A percentile compares a stretch with the other conserved stretches of the same genome.
Conservation (phyloP, 306 rosid genomes). For the Lablab purpureus region DNA sequence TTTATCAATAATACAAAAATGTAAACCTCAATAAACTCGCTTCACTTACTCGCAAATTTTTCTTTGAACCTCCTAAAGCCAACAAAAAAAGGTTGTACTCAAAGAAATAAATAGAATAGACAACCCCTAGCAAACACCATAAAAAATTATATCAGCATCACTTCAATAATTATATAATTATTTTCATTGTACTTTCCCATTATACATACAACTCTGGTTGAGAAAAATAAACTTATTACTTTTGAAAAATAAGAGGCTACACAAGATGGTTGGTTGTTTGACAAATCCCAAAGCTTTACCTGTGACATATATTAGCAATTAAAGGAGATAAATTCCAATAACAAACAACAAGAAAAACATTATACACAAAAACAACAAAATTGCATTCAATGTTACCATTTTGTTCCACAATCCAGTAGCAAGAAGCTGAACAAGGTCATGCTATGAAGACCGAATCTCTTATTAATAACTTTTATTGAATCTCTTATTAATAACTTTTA, state of each 20-base stretch:
- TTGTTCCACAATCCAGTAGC: constrained; percentile 89
- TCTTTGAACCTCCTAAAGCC: constrained; percentile 90
- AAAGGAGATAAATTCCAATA: constrained; percentile 30
- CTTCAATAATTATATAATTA: not conserved
- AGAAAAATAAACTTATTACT: constrained; percentile 58
- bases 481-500: too few relatives aligned
- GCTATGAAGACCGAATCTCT: too few relatives aligned
- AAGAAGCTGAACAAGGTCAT: constrained; percentile 66
- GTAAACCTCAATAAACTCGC: too few relatives aligned
- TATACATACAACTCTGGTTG: too few relatives aligned
- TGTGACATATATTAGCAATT: constrained; percentile 42
- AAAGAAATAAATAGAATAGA: constrained; percentile 67
- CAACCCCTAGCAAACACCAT: constrained; percentile 65
- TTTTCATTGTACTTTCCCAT: not conserved
- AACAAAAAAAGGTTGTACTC: constrained; percentile 77
- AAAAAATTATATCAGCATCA: constrained; percentile 6
- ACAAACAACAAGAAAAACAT: not conserved
- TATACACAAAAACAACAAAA: constrained; percentile 16
- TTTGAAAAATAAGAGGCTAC: constrained; percentile 63
- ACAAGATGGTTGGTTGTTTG: constrained; percentile 85
- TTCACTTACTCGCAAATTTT: constrained; percentile 69
- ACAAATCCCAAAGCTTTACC: constrained; percentile 97
- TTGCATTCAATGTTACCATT: constrained; percentile 59
- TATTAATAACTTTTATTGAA: too few relatives aligned
- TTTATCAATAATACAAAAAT: too few relatives aligned